Percentiles rank a stretch among this genome's conserved stretches.
Evolutionary conservation across 768 basidiomycete genomes (phyloP).

Genomic region (Mycena chlorophos): DNA sequence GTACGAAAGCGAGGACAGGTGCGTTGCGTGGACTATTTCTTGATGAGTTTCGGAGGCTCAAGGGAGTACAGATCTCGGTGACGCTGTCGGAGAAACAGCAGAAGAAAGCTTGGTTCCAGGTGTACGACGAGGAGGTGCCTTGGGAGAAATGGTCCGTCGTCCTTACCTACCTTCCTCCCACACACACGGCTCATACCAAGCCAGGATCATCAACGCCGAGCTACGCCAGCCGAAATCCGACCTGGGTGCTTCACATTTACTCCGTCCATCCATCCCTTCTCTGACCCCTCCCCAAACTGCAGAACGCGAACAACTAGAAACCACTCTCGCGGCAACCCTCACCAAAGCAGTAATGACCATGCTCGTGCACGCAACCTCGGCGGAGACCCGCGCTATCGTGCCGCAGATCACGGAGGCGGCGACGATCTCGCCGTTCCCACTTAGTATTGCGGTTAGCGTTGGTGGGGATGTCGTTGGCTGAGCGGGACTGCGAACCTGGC

Average conservation of each 20-base stretch:
- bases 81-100: constrained; percentile 77
- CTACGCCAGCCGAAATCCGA: constrained; percentile 70
- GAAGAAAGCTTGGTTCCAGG: constrained; percentile 74
- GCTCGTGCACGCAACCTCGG: constrained; percentile 77
- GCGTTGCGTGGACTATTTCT: constrained; percentile 5
- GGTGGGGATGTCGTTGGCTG: constrained; percentile 58
- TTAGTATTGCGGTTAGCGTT: constrained; percentile 66
- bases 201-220: constrained; percentile 79
- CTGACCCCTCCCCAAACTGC: background rate
- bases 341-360: constrained; percentile 69
- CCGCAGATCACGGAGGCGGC: constrained; percentile 77
- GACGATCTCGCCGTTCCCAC: constrained; percentile 80
- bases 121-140: background rate
- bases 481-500: no score
- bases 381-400: constrained; percentile 69
- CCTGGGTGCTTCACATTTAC: no score
- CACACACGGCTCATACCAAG: background rate
- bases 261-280: background rate
- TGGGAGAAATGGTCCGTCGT: constrained; percentile 79
- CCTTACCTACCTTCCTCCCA: background rate
- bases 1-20: constrained; percentile 72
- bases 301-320: constrained; percentile 55
- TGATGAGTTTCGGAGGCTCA: constrained; percentile 2
- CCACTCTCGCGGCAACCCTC: constrained; percentile 59
- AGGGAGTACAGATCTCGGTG: constrained; percentile 55